A percentile compares a stretch with the other conserved stretches of the same genome.
Conservation (phyloP, 257 asterid species). For the Gardenia jasminoides region DNA sequence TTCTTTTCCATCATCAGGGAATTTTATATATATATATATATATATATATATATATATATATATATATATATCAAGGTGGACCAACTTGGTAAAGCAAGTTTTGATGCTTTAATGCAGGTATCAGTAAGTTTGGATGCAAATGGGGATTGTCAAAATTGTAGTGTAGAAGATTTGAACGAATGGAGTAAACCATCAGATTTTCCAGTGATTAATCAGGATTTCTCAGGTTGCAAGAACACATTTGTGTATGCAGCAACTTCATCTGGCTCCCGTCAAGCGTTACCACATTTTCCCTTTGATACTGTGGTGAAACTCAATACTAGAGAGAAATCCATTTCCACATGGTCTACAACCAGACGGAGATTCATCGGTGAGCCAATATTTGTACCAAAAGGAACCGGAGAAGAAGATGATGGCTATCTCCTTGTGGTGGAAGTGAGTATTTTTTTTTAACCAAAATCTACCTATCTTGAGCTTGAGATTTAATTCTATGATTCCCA, state of each 20-base stretch:
- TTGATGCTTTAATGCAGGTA: constrained; percentile 44
- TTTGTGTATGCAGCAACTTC: constrained; percentile 80
- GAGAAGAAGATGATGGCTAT: constrained; percentile 78
- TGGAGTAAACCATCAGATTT: constrained; percentile 85
- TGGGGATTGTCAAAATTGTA: constrained; percentile 49
- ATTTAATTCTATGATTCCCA: not conserved
- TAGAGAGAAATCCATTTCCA: constrained; percentile 36
- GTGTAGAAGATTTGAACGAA: constrained; percentile 46
- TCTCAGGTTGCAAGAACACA: constrained; percentile 50
- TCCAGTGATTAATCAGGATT: constrained; percentile 74
- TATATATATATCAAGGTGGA: not conserved
- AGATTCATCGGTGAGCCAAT: constrained; percentile 92
- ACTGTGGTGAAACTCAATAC: constrained; percentile 70
- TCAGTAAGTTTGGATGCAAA: constrained; percentile 50
- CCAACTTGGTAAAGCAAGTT: not conserved
- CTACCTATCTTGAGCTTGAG: not conserved
- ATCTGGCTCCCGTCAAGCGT: constrained; percentile 73
- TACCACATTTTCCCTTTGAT: constrained; percentile 95
- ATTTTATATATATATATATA: too few relatives aligned
- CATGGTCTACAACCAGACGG: constrained; percentile 72
- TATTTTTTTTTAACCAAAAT: not conserved
- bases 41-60: too few relatives aligned
- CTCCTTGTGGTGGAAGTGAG: constrained; percentile 90
- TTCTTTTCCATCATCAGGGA: not conserved
- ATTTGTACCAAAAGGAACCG: constrained; percentile 46